Percentiles rank a stretch among this genome's conserved stretches.
These are phyloP conservation scores for Mallotus japonicus DNA, from an alignment of 441 rosid species.

Conservation along the genomic window DNA sequence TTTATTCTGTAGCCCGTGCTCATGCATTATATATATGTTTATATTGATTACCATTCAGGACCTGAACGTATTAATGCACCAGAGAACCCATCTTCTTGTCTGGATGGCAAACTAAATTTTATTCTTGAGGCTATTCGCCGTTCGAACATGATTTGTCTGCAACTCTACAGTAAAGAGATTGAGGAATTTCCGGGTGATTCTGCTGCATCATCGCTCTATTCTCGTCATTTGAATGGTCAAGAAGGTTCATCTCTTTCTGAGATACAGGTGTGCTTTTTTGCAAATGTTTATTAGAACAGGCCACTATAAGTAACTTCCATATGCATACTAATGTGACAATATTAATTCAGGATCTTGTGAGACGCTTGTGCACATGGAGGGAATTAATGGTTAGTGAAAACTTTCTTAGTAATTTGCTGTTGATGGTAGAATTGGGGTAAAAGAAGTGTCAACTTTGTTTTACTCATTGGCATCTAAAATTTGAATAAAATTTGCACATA, in stretches of 20 bases:
- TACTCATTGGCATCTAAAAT: neutral
- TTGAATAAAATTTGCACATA: neutral
- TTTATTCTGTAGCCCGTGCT: neutral
- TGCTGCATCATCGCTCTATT: constrained; percentile 72
- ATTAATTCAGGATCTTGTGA: constrained; percentile 62
- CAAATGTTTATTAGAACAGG: constrained; percentile 3
- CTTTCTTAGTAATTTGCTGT: constrained; percentile 4
- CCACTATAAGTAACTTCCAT: constrained; percentile 13
- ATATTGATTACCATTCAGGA: constrained; percentile 15
- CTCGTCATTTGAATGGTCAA: constrained; percentile 61
- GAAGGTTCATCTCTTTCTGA: constrained; percentile 48
- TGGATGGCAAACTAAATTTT: constrained; percentile 56
- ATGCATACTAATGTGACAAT: constrained; percentile 19
- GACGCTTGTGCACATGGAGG: constrained; percentile 86
- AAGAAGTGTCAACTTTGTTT: neutral
- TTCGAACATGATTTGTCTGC: constrained; percentile 77
- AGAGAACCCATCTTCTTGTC: constrained; percentile 69
- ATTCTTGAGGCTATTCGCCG: constrained; percentile 87
- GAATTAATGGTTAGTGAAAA: constrained; percentile 74
- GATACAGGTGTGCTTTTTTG: constrained; percentile 52
- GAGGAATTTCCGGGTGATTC: constrained; percentile 81
- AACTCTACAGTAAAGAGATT: constrained; percentile 69
- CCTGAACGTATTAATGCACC: constrained; percentile 50
- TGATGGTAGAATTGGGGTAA: neutral
- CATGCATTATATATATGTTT: constrained; percentile 1